These are phyloP conservation scores for Periconia sp. DNA, from an alignment of 2,329 filamentous ascomycete species.

Conservation along the genomic window DNA sequence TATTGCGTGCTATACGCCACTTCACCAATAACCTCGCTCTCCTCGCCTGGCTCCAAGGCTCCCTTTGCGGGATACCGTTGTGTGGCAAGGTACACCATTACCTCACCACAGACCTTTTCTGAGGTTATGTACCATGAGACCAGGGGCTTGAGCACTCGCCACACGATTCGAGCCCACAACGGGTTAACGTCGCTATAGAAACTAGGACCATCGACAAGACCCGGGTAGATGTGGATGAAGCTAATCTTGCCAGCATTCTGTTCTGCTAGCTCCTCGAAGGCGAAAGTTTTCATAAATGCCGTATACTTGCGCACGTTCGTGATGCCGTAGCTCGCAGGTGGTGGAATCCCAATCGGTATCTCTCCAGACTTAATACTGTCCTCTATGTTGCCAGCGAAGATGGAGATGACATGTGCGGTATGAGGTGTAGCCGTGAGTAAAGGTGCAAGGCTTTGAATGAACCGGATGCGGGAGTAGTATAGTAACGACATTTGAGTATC, in stretches of 20 bases:
- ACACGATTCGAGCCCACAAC: slow-evolving; percentile 36
- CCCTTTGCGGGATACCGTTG: slow-evolving; percentile 21
- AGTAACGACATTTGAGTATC: slow-evolving; percentile 12
- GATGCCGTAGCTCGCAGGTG: slow-evolving; percentile 29
- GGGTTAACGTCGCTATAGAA: slow-evolving; percentile 34
- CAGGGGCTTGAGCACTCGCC: slow-evolving; percentile 31
- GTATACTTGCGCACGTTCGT: slow-evolving; percentile 33
- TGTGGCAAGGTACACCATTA: slow-evolving; percentile 33
- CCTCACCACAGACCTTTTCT: slow-evolving; percentile 34
- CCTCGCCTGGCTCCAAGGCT: not conserved
- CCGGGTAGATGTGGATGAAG: slow-evolving; percentile 40
- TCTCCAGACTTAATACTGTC: slow-evolving; percentile 27
- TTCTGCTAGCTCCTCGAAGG: slow-evolving; percentile 36
- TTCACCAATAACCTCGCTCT: not conserved
- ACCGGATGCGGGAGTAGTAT: slow-evolving; percentile 15
- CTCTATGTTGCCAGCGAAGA: slow-evolving; percentile 41
- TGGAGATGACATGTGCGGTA: slow-evolving; percentile 39
- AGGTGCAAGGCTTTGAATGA: slow-evolving; percentile 10
- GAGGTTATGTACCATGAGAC: slow-evolving; percentile 27
- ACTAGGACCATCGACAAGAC: slow-evolving; percentile 37
- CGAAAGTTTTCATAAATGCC: slow-evolving; percentile 40
- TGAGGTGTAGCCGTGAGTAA: slow-evolving; percentile 6
- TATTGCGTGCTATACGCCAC: slow-evolving; percentile 10
- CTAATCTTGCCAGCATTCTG: slow-evolving; percentile 31
- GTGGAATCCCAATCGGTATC: slow-evolving; percentile 34